Evolutionary conservation across 2,329 filamentous ascomycete genomes (phyloP).

Genomic region (Diaporthe amygdali): DNA sequence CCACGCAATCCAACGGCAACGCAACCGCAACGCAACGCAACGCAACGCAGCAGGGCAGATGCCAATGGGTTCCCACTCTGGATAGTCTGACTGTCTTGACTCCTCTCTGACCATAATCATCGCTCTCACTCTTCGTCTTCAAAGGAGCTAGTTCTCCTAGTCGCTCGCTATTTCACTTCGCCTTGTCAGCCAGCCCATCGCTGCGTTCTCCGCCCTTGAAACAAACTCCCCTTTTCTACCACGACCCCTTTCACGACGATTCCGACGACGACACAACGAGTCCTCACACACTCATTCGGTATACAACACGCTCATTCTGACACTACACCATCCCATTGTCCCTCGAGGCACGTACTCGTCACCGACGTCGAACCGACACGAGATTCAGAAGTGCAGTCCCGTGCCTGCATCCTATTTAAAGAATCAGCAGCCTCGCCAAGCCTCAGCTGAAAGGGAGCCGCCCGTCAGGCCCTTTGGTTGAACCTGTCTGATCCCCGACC

Average conservation of each 20-base stretch:
- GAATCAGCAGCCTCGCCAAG: conserved; percentile 23
- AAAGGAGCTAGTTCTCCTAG: conserved; percentile 20
- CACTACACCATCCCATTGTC: neutral
- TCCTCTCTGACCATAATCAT: neutral
- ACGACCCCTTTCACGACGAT: conserved; percentile 16
- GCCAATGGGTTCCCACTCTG: conserved; percentile 6
- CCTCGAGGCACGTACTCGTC: neutral
- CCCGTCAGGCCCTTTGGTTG: neutral
- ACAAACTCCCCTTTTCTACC: neutral
- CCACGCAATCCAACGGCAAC: neutral
- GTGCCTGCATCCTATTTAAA: conserved; percentile 21
- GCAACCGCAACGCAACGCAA: neutral
- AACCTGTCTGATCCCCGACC: conserved; percentile 23
- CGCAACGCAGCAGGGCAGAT: neutral
- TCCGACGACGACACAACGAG: neutral
- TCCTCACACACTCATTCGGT: neutral
- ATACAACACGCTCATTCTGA: neutral
- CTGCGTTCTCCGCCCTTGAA: conserved; percentile 13
- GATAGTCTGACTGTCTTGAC: conserved; percentile 11
- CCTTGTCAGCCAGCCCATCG: neutral
- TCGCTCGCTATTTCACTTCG: conserved; percentile 20
- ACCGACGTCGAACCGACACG: neutral
- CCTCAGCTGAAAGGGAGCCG: conserved; percentile 19
- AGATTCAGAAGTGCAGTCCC: neutral
- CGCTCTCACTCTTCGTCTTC: neutral